Evolutionary conservation across 2,329 filamentous ascomycete species (phyloP), one percentile per base, ranked within the genome.

Genomic region (Acephala macrosclerotiorum): DNA sequence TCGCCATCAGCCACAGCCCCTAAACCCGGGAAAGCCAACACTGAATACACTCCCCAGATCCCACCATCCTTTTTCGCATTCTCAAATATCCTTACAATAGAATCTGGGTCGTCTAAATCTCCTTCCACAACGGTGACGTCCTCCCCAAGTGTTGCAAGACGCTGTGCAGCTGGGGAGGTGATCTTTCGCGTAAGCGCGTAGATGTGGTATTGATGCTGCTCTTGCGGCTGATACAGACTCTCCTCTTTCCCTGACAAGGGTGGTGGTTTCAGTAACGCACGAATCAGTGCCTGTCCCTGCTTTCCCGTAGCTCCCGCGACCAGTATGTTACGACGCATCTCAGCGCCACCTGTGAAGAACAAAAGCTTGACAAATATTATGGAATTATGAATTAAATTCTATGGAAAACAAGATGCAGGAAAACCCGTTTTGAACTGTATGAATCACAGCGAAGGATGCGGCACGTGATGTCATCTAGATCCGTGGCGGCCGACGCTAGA

Each of bases 101-200:
- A 77, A 0, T 77, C 75, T 0, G 80, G 76, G 58, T 85, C 75
- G 60, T 84, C 78, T 9, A 88, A 77, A 65, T 87, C 79, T n/a
- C 86, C 86, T 75, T 86, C 76, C 16, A 89, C 80, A 8, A 88
- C 68, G 45, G 81, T 80, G 18, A 66, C 5, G 16, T 59, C 35
- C 6, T 58, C 22, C 5, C 36, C 33, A 12, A 78, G 75, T 16
- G 74, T 57, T 2, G 74, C 68, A 9, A 86, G 79, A 20, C 75
- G 74, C 70, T 83, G 76, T 1, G 84, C 82, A 0, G 77, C 75
- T 0, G 73, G 47, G 0, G 81, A 84, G 5, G 75, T 71, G 0
- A 78, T 68, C 64, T 86, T 80, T 61, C 85, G 82, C 1, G 85
- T 87, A 5, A 87, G 77, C 5, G 85, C 85, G 26, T 86, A 79